Percentiles rank a stretch among this genome's conserved stretches.
These are phyloP conservation scores for Senna siamea DNA, from an alignment of 306 rosid species.

Conservation along the genomic window DNA sequence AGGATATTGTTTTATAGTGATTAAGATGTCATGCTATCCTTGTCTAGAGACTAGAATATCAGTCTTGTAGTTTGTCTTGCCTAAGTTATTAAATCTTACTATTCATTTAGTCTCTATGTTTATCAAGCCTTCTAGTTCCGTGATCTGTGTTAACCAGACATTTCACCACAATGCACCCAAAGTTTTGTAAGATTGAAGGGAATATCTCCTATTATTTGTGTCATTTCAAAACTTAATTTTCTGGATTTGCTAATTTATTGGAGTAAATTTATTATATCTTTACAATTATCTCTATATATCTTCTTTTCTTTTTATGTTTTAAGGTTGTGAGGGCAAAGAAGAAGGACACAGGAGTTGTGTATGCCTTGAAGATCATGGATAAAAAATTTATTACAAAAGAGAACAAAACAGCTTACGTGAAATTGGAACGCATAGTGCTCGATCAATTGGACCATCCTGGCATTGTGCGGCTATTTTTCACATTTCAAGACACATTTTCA, in stretches of 20 bases:
- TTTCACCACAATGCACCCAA: background rate
- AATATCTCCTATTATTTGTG: background rate
- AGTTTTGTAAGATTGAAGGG: background rate
- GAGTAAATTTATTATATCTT: conserved; percentile 21
- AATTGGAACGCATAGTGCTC: conserved; percentile 95
- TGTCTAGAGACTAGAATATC: background rate
- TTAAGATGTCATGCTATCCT: too few relatives aligned
- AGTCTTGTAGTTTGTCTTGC: background rate
- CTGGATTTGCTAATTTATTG: conserved; percentile 12
- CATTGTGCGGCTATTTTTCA: conserved; percentile 88
- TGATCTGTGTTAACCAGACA: background rate
- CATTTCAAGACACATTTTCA: conserved; percentile 96
- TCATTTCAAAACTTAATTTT: conserved; percentile 8
- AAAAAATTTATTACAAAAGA: conserved; percentile 96
- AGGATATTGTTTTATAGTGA: background rate
- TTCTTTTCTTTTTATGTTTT: conserved; percentile 22
- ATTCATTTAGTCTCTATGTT: too few relatives aligned
- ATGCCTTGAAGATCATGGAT: conserved; percentile 99
- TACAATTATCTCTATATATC: conserved; percentile 23
- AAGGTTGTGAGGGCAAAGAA: conserved; percentile 99
- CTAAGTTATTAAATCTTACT: too few relatives aligned
- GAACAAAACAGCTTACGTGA: conserved; percentile 96
- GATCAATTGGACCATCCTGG: conserved; percentile 99
- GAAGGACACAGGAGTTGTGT: conserved; percentile 83
- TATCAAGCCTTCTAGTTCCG: background rate